Base-by-base conservation (phyloP, 352 stramenopile species). In the Aphanomyces euteiches region DNA sequence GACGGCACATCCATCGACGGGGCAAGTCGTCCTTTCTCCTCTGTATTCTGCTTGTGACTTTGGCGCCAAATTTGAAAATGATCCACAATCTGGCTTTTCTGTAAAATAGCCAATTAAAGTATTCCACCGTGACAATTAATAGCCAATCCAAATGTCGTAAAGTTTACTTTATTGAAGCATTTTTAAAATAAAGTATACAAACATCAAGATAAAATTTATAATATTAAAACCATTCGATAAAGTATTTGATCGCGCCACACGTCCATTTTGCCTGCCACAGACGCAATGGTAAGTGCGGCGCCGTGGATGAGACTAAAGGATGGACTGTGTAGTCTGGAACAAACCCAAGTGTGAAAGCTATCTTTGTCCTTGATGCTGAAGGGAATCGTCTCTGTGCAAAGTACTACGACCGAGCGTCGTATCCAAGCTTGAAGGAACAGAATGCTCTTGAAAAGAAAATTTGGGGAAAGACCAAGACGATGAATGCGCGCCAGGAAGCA, bases 381-480 rank as follows among this genome's bases (percentile, higher is more conserved):
- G 90, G 90, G 66, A 93, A 88, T 67, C 88, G 90, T 66, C 81
- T 97, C 71, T 93, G 89, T 61, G 88, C 90, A 76, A 97, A 97
- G 83, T 96, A 96, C 81, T 97, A 96, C 66, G 88, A 96, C 76
- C 56, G 60, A 10, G 90, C 92, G 76, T 89, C 84, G 73, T 94
- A 94, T 74, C 84, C 84, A 69, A 85, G 86, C 21, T 74, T 87
- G 50, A 96, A 92, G 77, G 88, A 94, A 48, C 88, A 97, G 72
- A 76, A 92, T 41, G 82, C 79, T 50, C 84, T 96, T 47, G 90
- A 97, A 79, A 93, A 93, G 74, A 96, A 95, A 78, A 79, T 97
- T 45, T 93, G 87, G 77, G 73, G 83, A 48, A 97, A 97, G 79
- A 96, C 88, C 50, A 96, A 96, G 77, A 94, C 92, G 77, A 89